Evolutionary conservation across 164 flowering plant genomes (phyloP), one percentile per base, ranked within the genome.

Genomic region (Vitis rotundifolia): DNA sequence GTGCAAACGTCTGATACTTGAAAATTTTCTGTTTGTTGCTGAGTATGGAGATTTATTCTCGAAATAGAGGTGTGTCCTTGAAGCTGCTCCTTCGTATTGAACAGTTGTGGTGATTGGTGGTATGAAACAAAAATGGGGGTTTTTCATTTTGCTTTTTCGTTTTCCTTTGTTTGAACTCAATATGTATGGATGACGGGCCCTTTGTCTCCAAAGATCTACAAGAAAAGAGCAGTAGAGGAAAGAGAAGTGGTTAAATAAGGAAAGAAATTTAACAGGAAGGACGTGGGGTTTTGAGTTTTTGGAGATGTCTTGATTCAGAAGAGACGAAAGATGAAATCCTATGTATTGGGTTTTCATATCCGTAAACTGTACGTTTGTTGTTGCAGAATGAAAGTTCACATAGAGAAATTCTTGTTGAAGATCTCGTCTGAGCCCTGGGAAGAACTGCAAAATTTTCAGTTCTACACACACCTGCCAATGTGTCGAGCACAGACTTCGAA

Each of bases 401-500:
- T 15, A 18, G 61, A 68, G 68, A 70, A 19, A 51, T 8, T 49
- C 9, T 19, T 49, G 49, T 63, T 66, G 58, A 68, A 64, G 64
- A 64, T 59, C 70, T 48, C 15, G 51, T 63, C 73, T 48, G 64
- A 71, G 29, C 55, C 13, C 57, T 54, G 59, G 70, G 50, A 14
- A 62, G 37, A 60, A 31, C 64, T 64, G 64, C 47, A 63, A 78
- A 67, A 71, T 19, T 61, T 74, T 63, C 72, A 57, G 79, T 74
- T 65, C 49, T 63, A 61, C 50, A 37, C 69, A 71, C 73, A 50
- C 58, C 31, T 71, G 75, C 77, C 76, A 68, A 76, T 67, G 60
- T 66, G 69, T 71, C 19, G 59, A 69, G 80, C 86, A 81, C 90
- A 78, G 77, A 87, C 84, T 86, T 80, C 88, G 64, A 86, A 76